These are phyloP conservation scores for Lactarius deliciosus DNA, from an alignment of 768 basidiomycete genomes.

Conservation along the genomic window DNA sequence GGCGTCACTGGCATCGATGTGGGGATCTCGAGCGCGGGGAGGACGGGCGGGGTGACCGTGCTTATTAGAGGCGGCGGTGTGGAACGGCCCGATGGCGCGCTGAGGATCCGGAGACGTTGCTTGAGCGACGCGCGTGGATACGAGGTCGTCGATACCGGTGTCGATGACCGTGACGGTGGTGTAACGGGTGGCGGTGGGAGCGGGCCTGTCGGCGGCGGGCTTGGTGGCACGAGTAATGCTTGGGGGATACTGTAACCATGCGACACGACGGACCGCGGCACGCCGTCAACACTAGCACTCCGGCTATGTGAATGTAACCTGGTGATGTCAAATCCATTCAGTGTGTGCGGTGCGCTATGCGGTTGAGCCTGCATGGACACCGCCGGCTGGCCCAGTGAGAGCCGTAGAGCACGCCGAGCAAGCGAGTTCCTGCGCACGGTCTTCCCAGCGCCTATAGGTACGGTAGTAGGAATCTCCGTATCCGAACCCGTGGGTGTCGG, in stretches of 20 bases:
- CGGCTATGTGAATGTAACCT: constrained; percentile 40
- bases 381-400: constrained; percentile 52
- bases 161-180: constrained; percentile 30
- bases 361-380: constrained; percentile 62
- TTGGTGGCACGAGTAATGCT: constrained; percentile 38
- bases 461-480: constrained; percentile 34
- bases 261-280: constrained; percentile 38
- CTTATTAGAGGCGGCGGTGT: constrained; percentile 36
- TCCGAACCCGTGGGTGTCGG: constrained; percentile 52
- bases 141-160: constrained; percentile 26
- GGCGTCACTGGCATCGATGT: constrained; percentile 43
- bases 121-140: constrained; percentile 40
- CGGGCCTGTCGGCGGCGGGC: constrained; percentile 48
- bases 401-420: constrained; percentile 49
- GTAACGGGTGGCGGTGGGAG: constrained; percentile 38
- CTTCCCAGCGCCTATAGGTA: constrained; percentile 31
- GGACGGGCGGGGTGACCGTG: constrained; percentile 22
- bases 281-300: constrained; percentile 32
- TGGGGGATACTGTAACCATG: constrained; percentile 48
- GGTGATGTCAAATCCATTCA: constrained; percentile 36
- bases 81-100: constrained; percentile 39
- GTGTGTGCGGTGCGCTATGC: constrained; percentile 31
- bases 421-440: constrained; percentile 53
- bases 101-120: constrained; percentile 66
- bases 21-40: constrained; percentile 32